Conservation (phyloP, 495 filamentous ascomycete genomes). For the Talaromyces adpressus region DNA sequence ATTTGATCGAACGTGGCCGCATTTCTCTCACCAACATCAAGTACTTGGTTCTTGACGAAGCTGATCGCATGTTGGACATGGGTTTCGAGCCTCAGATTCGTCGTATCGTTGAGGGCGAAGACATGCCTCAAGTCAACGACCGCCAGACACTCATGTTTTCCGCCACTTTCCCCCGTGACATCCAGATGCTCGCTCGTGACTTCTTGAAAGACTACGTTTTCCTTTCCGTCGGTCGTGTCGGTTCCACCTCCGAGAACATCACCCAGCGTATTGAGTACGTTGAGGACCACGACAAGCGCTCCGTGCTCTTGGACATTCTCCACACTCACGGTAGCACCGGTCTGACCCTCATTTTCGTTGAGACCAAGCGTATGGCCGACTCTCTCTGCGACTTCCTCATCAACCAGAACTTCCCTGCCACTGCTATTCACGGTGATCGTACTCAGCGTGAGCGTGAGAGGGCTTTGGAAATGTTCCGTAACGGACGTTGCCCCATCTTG, state of each 20-base stretch:
- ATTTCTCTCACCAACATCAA: constrained; percentile 97
- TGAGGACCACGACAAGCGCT: constrained; percentile 95
- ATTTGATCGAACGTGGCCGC: constrained; percentile 95
- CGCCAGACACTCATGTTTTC: constrained; percentile 99
- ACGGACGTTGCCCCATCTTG: constrained; percentile 87
- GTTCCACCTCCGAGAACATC: constrained; percentile 99
- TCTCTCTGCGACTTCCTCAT: constrained; percentile 94
- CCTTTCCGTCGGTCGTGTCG: constrained; percentile 96
- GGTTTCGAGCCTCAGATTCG: constrained; percentile 99
- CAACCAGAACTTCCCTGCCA: constrained; percentile 97
- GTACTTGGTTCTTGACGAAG: constrained; percentile 97
- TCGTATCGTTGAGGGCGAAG: constrained; percentile 94
- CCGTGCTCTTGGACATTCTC: constrained; percentile 91
- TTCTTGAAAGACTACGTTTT: constrained; percentile 99
- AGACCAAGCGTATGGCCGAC: constrained; percentile 99
- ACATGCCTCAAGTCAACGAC: constrained; percentile 79
- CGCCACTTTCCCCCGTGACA: constrained; percentile 96
- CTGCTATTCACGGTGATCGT: constrained; percentile 95
- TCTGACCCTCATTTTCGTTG: constrained; percentile 94
- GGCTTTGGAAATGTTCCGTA: constrained; percentile 94
- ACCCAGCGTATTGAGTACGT: constrained; percentile 98
- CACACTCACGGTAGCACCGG: constrained; percentile 83
- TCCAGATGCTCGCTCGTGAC: constrained; percentile 96
- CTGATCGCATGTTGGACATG: constrained; percentile 99
- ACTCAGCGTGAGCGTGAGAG: constrained; percentile 98